These are phyloP conservation scores for Ampelocalamus luodianensis DNA, from an alignment of 176 grass and related monocot genomes.

Conservation along the genomic window DNA sequence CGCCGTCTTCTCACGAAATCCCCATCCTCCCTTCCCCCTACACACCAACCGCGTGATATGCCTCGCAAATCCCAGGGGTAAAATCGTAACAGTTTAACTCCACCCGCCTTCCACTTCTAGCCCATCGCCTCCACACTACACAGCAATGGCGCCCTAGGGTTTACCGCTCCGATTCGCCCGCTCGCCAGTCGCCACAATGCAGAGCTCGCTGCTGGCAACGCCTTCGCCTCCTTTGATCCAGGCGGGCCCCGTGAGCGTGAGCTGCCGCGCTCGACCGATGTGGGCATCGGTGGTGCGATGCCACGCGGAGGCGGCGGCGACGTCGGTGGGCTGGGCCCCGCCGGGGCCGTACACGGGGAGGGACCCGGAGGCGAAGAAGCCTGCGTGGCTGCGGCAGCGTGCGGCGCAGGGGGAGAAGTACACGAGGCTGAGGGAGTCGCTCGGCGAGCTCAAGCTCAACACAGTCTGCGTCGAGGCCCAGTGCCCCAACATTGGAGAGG, in stretches of 20 bases:
- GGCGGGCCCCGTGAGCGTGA: not conserved
- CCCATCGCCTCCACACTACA: constrained; percentile 9
- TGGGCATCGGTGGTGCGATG: constrained; percentile 24
- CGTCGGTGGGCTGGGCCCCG: constrained; percentile 38
- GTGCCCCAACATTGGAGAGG: constrained; percentile 98
- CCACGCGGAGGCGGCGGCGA: constrained; percentile 29
- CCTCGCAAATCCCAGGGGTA: not conserved
- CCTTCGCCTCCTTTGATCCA: not conserved
- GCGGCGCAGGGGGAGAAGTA: constrained; percentile 85
- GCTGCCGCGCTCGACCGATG: not conserved
- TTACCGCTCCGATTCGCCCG: constrained; percentile 12
- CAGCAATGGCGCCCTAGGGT: constrained; percentile 29
- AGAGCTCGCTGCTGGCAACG: constrained; percentile 39
- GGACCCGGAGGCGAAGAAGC: constrained; percentile 72
- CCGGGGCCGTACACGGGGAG: constrained; percentile 65
- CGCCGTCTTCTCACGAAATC: not conserved
- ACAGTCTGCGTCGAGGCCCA: constrained; percentile 92
- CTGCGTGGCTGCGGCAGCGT: constrained; percentile 83
- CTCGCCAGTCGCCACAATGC: constrained; percentile 33
- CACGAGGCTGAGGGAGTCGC: constrained; percentile 59
- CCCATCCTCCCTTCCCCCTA: not conserved
- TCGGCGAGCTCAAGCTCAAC: constrained; percentile 81
- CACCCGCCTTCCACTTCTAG: not conserved
- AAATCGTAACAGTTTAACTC: constrained; percentile 2
- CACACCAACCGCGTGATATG: fast-evolving